These are phyloP conservation scores for Globisporangium alternatum DNA, from an alignment of 352 stramenopile genomes.

Conservation along the genomic window DNA sequence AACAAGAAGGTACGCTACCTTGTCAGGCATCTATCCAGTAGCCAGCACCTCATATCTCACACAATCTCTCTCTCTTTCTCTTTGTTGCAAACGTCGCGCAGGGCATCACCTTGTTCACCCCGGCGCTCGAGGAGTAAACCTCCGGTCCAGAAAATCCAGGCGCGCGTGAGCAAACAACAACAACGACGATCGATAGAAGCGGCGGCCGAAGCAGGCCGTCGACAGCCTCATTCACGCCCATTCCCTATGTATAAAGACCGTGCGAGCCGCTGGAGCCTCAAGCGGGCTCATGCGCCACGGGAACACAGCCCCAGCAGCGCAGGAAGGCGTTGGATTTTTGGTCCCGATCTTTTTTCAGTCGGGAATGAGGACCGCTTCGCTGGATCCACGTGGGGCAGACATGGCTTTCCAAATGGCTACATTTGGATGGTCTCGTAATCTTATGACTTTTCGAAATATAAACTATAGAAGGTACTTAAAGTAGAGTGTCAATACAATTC, in stretches of 20 bases:
- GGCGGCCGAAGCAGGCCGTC: not conserved
- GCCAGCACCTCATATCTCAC: not conserved
- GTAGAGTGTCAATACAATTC: slow-evolving; percentile 2
- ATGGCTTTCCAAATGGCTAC: slow-evolving; percentile 9
- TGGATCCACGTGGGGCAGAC: slow-evolving; percentile 5
- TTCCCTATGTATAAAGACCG: not conserved
- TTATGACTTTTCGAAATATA: slow-evolving; percentile 3
- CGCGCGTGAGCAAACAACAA: not conserved
- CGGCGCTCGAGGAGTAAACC: slow-evolving; percentile 15
- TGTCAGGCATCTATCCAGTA: not conserved
- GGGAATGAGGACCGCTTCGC: slow-evolving; percentile 5
- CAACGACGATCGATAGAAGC: slow-evolving; percentile 4
- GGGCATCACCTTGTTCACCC: slow-evolving; percentile 22
- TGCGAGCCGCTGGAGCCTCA: not conserved
- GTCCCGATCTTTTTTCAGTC: slow-evolving; percentile 12
- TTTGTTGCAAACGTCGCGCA: slow-evolving; percentile 4
- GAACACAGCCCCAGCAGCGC: not conserved
- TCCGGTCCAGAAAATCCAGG: slow-evolving; percentile 9
- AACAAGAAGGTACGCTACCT: slow-evolving; percentile 38
- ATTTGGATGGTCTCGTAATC: not conserved
- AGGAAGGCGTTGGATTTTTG: slow-evolving; percentile 13
- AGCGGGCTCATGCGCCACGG: slow-evolving; percentile 2
- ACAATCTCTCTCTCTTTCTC: not conserved
- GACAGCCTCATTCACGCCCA: not conserved
- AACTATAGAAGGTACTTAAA: slow-evolving; percentile 9